Conservation (phyloP, 352 stramenopile species). For the Lagenidium sp. region DNA sequence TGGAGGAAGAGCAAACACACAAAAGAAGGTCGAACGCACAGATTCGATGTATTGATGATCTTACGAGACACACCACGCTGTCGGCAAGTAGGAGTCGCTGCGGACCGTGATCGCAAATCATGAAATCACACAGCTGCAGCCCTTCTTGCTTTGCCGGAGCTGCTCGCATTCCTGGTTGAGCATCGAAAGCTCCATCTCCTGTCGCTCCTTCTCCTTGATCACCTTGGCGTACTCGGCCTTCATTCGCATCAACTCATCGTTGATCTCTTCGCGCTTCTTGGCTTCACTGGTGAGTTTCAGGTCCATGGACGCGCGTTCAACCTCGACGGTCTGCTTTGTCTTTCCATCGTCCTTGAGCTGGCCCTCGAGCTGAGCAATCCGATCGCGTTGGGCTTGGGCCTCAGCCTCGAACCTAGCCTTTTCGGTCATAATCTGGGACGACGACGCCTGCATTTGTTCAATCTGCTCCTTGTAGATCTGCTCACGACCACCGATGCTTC, state of each 20-base stretch:
- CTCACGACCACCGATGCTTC: constrained; percentile 64
- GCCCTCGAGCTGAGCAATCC: constrained; percentile 56
- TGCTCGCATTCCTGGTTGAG: constrained; percentile 72
- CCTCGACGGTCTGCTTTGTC: constrained; percentile 62
- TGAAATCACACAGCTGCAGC: constrained; percentile 59
- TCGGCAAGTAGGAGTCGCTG: too few relatives aligned
- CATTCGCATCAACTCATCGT: constrained; percentile 50
- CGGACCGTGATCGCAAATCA: too few relatives aligned
- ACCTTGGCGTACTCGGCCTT: constrained; percentile 64
- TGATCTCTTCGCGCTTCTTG: constrained; percentile 44
- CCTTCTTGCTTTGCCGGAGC: constrained; percentile 37
- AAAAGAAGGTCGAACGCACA: too few relatives aligned
- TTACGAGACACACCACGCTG: too few relatives aligned
- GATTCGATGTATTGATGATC: too few relatives aligned
- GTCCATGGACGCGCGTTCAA: constrained; percentile 68
- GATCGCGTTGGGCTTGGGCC: constrained; percentile 52
- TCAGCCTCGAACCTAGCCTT: constrained; percentile 63
- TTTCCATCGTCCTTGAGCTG: constrained; percentile 50
- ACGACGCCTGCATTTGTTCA: constrained; percentile 70
- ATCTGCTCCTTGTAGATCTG: constrained; percentile 86
- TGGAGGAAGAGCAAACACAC: neutral
- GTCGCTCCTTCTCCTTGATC: constrained; percentile 71
- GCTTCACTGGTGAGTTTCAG: constrained; percentile 51
- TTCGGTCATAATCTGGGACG: constrained; percentile 67
- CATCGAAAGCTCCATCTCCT: constrained; percentile 73